Evolutionary conservation across 768 basidiomycete genomes (phyloP), one percentile per base, ranked within the genome.

Genomic region (Psilocybe cubensis): DNA sequence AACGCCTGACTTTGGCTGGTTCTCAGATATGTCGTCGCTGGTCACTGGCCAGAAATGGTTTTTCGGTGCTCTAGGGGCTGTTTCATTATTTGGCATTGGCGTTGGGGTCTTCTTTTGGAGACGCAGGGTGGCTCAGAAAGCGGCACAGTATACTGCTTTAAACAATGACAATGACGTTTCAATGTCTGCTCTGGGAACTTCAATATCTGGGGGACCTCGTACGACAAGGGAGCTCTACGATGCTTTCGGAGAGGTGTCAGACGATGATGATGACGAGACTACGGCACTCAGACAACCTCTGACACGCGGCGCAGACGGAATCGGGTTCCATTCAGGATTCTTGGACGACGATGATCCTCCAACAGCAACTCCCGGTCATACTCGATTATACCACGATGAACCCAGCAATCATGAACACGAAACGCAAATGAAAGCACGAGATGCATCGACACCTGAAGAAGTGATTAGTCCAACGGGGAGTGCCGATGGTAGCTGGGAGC

Each of bases 201-300:
- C 72, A 21, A 62, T 66, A 20, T 63, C 68, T 28, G 75, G 66
- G 27, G 70, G 79, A 21, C 75, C 80, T 33, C 80, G 87, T 48
- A 74, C 74, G 18, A 91, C 94, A 48, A 90, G 90, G 74, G 96
- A 98, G 73, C 69, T 99, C 59, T 98, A 98, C 66, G 95, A 98
- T 72, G 96, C 96, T 17, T 98, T 98, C 73, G 94, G 94, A 31
- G 94, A 94, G 67, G 81, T 87, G 24, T 90, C 88, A 27, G 94
- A 59, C 44, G 87, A 87, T 18, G 88, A 90, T 56, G 86, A 76
- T 12, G 84, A 92, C 65, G 94, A 95, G 68, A 80, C 81, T 60
- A 87, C 87, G 0, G 83, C 82, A 27, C 75, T 96, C 50, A 79
- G 80, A 25, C 72, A 74, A 65, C 72, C 70, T 3, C 65, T 57